A percentile compares a stretch with the other conserved stretches of the same genome.
phyloP scores from a whole-genome alignment of 2,329 filamentous ascomycete genomes.

The Apiospora saccharicola region DNA sequence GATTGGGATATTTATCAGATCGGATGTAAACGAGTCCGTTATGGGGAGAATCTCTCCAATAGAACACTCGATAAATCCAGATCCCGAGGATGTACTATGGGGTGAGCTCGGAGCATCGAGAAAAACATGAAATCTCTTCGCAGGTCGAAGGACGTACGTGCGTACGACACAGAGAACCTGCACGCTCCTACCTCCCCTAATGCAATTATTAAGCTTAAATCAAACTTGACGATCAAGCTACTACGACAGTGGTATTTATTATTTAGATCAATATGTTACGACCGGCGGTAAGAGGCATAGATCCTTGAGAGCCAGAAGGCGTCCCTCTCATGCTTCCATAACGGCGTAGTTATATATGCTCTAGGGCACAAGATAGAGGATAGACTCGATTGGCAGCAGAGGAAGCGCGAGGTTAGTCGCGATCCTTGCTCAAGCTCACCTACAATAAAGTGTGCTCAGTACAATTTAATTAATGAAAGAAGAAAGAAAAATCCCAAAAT shows the following conservation, averaged over 20 bases:
- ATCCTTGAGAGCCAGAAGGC: slow-evolving; percentile 61
- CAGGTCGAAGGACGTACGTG: too few species aligned
- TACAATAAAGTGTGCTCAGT: slow-evolving; percentile 76
- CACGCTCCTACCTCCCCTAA: not conserved
- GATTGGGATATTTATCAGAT: too few species aligned
- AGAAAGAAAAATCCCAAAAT: slow-evolving; percentile 43
- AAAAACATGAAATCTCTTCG: too few species aligned
- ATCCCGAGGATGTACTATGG: too few species aligned
- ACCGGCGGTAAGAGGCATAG: slow-evolving; percentile 77
- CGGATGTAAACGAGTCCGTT: too few species aligned
- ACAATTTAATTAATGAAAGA: slow-evolving; percentile 65
- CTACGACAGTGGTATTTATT: not conserved
- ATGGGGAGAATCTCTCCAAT: too few species aligned
- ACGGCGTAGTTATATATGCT: slow-evolving; percentile 65
- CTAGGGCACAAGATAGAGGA: slow-evolving; percentile 79
- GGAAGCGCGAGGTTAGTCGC: slow-evolving; percentile 47
- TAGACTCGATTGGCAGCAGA: slow-evolving; percentile 61
- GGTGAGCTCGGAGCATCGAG: too few species aligned
- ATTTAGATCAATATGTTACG: slow-evolving; percentile 60
- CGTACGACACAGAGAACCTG: not conserved
- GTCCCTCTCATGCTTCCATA: slow-evolving; percentile 75
- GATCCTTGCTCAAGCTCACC: slow-evolving; percentile 64
- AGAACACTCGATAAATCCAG: not conserved
- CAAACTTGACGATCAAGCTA: not conserved
- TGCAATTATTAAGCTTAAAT: not conserved